phyloP scores from a whole-genome alignment of 441 rosid genomes.

The Iberis amara region DNA sequence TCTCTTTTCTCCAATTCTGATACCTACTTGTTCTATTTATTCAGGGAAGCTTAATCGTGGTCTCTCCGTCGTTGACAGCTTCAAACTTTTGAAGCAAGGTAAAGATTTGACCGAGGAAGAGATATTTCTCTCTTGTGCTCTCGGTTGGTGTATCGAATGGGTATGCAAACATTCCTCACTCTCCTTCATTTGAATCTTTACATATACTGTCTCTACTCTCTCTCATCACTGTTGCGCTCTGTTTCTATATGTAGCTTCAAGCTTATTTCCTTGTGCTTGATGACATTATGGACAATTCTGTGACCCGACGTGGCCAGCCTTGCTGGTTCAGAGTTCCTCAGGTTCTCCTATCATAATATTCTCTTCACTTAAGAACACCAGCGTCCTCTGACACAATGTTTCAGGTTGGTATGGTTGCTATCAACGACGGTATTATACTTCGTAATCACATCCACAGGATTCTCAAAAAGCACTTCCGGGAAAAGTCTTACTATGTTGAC shows the following conservation, averaged over 20 bases:
- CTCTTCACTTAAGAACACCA: background rate
- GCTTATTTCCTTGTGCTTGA: conserved; percentile 89
- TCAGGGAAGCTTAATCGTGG: conserved; percentile 79
- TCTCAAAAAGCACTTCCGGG: conserved; percentile 67
- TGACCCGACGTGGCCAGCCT: conserved; percentile 88
- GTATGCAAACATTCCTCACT: conserved; percentile 34
- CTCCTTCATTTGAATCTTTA: background rate
- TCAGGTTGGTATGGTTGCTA: conserved; percentile 76
- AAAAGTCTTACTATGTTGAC: conserved; percentile 67
- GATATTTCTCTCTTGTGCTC: conserved; percentile 58
- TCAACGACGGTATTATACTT: conserved; percentile 67
- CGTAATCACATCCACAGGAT: conserved; percentile 78
- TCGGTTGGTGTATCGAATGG: conserved; percentile 97
- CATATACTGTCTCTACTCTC: background rate
- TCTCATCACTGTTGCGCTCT: background rate
- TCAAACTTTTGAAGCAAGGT: conserved; percentile 61
- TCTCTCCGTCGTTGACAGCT: conserved; percentile 75
- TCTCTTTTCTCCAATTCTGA: conserved; percentile 2
- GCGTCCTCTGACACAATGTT: conserved; percentile 10
- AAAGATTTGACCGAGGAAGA: conserved; percentile 61
- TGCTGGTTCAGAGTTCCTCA: conserved; percentile 86
- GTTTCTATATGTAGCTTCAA: conserved; percentile 52
- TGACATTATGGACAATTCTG: conserved; percentile 84
- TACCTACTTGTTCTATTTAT: background rate
- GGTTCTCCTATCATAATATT: conserved; percentile 31